These are phyloP conservation scores for Drechslerella coelobrocha DNA, from an alignment of 2,329 filamentous ascomycete genomes.

Conservation along the genomic window DNA sequence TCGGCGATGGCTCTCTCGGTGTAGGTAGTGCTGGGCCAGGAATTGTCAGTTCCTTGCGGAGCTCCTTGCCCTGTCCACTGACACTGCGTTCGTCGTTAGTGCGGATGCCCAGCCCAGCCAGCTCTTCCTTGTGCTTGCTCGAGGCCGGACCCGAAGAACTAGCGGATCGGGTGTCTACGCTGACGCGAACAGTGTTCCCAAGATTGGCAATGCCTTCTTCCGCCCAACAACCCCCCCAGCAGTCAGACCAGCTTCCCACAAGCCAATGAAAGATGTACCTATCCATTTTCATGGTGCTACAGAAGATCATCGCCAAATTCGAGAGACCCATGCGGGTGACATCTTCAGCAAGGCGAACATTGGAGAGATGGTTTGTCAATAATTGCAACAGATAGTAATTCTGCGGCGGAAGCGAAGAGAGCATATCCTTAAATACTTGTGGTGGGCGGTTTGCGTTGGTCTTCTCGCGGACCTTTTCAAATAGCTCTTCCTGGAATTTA, in stretches of 20 bases:
- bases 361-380: conserved; percentile 54
- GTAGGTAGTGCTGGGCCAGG: conserved; percentile 27
- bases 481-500: conserved; percentile 54
- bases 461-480: conserved; percentile 54
- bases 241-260: conserved; percentile 54
- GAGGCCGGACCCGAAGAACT: conserved; percentile 10
- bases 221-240: conserved; percentile 54
- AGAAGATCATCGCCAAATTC: conserved; percentile 56
- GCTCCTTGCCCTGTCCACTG: conserved; percentile 18
- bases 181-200: conserved; percentile 20
- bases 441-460: conserved; percentile 53
- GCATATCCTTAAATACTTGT: conserved; percentile 53
- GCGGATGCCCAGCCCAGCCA: conserved; percentile 30
- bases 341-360: conserved; percentile 53
- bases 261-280: conserved; percentile 55
- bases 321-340: conserved; percentile 55
- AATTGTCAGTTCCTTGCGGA: conserved; percentile 17
- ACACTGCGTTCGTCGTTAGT: conserved; percentile 31
- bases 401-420: conserved; percentile 54
- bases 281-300: conserved; percentile 55
- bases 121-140: conserved; percentile 25
- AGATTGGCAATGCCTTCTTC: conserved; percentile 48
- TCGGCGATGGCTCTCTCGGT: conserved; percentile 25
- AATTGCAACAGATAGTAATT: conserved; percentile 55
- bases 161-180: conserved; percentile 34